A percentile compares a stretch with the other conserved stretches of the same genome.
Conservation (phyloP, 106 monocot genomes). For the Cymbidium sinense region DNA sequence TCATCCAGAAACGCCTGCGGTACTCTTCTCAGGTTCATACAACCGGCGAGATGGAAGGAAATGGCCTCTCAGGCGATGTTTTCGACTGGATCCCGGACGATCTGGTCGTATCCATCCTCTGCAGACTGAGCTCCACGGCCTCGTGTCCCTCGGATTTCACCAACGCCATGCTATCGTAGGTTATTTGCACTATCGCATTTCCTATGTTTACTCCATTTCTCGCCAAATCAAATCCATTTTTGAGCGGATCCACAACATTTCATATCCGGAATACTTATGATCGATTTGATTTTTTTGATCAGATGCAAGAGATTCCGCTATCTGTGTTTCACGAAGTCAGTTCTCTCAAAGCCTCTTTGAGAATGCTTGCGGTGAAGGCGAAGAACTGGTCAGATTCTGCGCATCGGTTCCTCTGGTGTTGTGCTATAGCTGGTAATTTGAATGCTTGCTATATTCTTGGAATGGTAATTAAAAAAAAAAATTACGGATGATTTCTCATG, state of each 20-base stretch:
- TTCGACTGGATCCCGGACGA: neutral
- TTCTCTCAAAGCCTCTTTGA: constrained; percentile 29
- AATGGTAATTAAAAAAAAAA: neutral
- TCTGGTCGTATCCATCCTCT: neutral
- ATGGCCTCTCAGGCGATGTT: neutral
- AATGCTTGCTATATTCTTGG: constrained; percentile 35
- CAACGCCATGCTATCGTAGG: neutral
- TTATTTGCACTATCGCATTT: neutral
- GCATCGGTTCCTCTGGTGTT: constrained; percentile 32
- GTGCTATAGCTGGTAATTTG: constrained; percentile 37
- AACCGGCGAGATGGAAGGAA: neutral
- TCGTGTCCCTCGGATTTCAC: neutral
- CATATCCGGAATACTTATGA: neutral
- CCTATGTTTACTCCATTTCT: neutral
- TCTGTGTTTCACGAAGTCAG: constrained; percentile 14
- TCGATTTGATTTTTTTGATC: neutral
- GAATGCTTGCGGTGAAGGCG: constrained; percentile 20
- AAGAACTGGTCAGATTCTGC: constrained; percentile 40
- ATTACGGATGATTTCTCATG: neutral
- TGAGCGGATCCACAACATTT: too few relatives aligned
- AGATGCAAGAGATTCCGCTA: constrained; percentile 40
- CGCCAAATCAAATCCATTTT: neutral
- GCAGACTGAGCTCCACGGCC: neutral
- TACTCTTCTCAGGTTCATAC: neutral
- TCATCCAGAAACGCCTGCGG: neutral